Conservation (phyloP, 345 rosid species). For the Salix arbutifolia region DNA sequence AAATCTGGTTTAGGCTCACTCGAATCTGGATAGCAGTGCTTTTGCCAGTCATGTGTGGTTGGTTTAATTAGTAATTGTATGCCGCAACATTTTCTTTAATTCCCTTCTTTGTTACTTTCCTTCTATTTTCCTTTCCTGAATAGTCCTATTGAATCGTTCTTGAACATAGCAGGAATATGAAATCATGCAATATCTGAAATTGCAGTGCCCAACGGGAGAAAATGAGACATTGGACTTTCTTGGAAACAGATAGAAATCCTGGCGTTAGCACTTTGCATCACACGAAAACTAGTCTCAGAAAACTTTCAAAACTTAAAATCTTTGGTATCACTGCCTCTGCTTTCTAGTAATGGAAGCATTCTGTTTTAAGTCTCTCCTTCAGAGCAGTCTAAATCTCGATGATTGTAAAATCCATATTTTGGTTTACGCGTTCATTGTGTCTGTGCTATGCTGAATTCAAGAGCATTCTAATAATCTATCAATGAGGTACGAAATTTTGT, state of each 20-base stretch:
- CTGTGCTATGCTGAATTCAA: background rate
- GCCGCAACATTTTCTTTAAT: background rate
- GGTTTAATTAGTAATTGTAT: background rate
- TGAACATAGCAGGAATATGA: background rate
- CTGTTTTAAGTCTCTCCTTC: background rate
- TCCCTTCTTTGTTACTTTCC: background rate
- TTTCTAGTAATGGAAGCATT: background rate
- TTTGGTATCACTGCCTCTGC: background rate
- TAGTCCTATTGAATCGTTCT: background rate
- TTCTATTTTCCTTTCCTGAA: background rate
- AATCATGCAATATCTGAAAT: background rate
- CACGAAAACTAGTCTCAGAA: background rate
- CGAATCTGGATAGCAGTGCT: slow-evolving; percentile 1
- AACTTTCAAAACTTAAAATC: background rate
- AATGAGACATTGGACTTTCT: background rate
- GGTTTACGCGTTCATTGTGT: background rate
- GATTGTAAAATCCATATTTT: background rate
- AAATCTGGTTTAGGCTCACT: background rate
- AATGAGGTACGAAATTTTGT: background rate
- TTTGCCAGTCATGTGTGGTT: background rate
- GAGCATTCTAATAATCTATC: background rate
- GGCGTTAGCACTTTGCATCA: too few species aligned
- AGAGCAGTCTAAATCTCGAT: background rate
- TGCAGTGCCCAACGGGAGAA: background rate
- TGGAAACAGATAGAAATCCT: too few species aligned